Base-by-base conservation (phyloP, 1,139 yeast species). In the Lodderomyces parapsilosis region DNA sequence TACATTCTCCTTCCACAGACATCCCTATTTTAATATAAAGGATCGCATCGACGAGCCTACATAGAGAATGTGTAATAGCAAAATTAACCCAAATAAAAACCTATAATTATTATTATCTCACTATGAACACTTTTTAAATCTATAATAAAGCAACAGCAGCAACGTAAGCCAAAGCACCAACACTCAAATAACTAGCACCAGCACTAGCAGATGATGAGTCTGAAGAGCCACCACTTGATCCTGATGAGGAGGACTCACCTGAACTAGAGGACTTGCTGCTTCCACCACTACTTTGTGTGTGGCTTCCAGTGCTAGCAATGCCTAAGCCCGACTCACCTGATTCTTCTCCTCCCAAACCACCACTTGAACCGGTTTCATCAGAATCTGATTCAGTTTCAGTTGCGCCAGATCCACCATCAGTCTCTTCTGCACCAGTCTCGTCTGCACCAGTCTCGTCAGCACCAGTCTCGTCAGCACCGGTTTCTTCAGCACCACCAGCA, bases 91-190 rank as follows among this genome's bases (percentile, higher is more conserved):
- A 28, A 15, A 20, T 24, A 30, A 17, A 30, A 13, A 8, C 33
- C 6, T 15, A 15, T 6, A 14, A 8, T n/a, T 15, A 30, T 30
- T 30, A 30, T 9, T 15, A 30, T 30, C 33, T 15, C 14, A 30
- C 33, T 30, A 30, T 30, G 13, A 30, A 14, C n/a, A n/a, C 6
- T 11, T 30, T 30, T 30, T 30, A 30, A 30, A 25, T 28, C 27
- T 41, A 41, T 32, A 41, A 31, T 28, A 42, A 42, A 17, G 45
- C 45, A 36, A 43, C 28, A 31, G 46, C 46, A 40, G 46, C 46
- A 19, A 40, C 36, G 17, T 43, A 43, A 25, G 41, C 19, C 35
- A 43, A 38, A 13, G 42, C 36, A 18, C 43, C 38, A 34, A 17
- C 38, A 10, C 40, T 30, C 13, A 43, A 36, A 10, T 33, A 28